Evolutionary conservation across 805 yeast species (phyloP).

Genomic region (Metschnikowia lunata): DNA sequence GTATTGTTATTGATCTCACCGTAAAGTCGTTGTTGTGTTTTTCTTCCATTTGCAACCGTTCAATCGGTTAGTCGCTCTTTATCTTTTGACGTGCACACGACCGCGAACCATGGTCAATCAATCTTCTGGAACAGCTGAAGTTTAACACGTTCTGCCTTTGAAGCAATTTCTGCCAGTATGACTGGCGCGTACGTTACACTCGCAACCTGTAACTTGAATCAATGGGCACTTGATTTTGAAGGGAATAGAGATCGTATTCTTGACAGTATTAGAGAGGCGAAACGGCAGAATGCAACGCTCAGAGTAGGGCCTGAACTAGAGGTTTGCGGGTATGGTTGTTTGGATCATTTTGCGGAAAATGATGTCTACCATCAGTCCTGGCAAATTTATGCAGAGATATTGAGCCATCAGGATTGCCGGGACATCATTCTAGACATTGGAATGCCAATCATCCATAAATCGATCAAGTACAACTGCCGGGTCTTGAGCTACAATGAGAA

Average conservation of each 20-base stretch:
- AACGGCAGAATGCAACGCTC: conserved; percentile 65
- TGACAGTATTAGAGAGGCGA: conserved; percentile 75
- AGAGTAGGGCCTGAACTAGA: conserved; percentile 98
- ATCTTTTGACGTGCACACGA: neutral
- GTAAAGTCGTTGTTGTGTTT: no score
- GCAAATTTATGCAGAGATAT: conserved; percentile 85
- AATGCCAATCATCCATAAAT: conserved; percentile 86
- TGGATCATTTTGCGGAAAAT: conserved; percentile 89
- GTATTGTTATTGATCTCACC: no score
- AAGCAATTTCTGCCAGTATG: neutral
- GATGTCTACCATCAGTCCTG: conserved; percentile 88
- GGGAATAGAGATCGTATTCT: conserved; percentile 92
- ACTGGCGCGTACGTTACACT: conserved; percentile 89
- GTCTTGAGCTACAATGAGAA: conserved; percentile 73
- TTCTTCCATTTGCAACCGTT: no score
- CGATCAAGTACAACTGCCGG: conserved; percentile 89
- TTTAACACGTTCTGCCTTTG: no score
- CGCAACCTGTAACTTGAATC: conserved; percentile 93
- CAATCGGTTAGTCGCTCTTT: neutral
- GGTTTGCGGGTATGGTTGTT: conserved; percentile 89
- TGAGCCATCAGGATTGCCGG: conserved; percentile 60
- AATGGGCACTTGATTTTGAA: conserved; percentile 98
- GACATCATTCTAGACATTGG: conserved; percentile 88
- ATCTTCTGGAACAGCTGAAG: no score
- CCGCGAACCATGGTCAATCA: neutral